Conservation (phyloP, 805 yeast genomes). For the Myxozyma neglecta region DNA sequence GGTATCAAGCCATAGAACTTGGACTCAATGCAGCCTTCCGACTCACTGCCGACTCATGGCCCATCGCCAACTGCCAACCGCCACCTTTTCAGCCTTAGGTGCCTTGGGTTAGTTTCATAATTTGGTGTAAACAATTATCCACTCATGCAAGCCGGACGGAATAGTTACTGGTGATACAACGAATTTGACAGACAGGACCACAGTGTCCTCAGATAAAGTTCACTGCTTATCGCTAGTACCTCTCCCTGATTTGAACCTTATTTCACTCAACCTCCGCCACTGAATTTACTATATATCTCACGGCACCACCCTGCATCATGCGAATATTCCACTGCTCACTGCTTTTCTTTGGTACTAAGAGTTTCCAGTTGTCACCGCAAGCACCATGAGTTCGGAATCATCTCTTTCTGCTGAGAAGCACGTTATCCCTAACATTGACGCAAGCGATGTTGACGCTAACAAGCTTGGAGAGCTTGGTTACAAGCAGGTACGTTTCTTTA, state of each 20-base stretch:
- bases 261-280: neutral
- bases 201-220: neutral
- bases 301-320: neutral
- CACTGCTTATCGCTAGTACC: conserved; percentile 1
- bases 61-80: no score
- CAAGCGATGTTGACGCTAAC: conserved; percentile 9
- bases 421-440: neutral
- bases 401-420: neutral
- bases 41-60: no score
- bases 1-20: no score
- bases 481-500: conserved; percentile 44
- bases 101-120: no score
- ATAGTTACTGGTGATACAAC: no score
- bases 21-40: no score
- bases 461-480: conserved; percentile 28
- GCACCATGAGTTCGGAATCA: neutral
- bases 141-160: no score
- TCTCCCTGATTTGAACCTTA: neutral
- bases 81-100: no score
- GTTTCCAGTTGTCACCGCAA: neutral
- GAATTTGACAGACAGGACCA: neutral
- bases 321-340: neutral
- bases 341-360: neutral
- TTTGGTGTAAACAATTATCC: no score
- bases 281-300: neutral